Evolutionary conservation across 2,329 filamentous ascomycete species (phyloP).

Genomic region (Penicillium digitatum): DNA sequence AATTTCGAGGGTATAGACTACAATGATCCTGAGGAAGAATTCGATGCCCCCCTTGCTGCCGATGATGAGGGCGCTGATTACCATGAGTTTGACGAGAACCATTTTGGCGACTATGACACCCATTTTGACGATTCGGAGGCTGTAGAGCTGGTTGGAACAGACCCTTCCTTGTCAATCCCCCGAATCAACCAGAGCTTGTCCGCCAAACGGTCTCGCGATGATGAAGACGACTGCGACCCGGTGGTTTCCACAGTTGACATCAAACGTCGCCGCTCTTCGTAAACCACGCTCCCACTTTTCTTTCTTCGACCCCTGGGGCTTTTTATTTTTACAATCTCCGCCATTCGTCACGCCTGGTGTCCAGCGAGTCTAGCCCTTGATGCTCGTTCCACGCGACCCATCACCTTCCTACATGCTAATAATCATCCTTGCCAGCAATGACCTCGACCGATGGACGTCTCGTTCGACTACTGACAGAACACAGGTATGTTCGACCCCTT

Average conservation of each 20-base stretch:
- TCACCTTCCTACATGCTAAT: conserved; percentile 10
- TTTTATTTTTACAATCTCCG: neutral
- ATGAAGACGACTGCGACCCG: conserved; percentile 34
- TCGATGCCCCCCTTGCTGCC: conserved; percentile 5
- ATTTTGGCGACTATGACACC: conserved; percentile 41
- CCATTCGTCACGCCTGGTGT: neutral
- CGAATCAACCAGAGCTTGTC: conserved; percentile 23
- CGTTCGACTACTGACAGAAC: neutral
- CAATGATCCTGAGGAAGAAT: conserved; percentile 19
- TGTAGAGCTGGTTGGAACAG: conserved; percentile 18
- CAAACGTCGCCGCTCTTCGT: conserved; percentile 53
- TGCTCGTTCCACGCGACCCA: neutral
- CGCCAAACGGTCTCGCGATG: conserved; percentile 35
- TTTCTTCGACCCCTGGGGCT: neutral
- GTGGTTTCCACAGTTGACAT: conserved; percentile 38
- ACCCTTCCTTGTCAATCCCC: conserved; percentile 18
- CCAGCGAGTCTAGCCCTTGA: neutral
- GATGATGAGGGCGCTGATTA: conserved; percentile 22
- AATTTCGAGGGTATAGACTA: conserved; percentile 13
- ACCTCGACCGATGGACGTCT: conserved; percentile 1
- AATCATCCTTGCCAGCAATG: conserved; percentile 7
- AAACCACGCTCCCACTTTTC: conserved; percentile 2
- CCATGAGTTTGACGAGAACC: conserved; percentile 27
- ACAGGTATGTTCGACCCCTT: conserved; percentile 10
- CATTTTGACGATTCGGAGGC: conserved; percentile 31